Evolutionary conservation across 2,329 filamentous ascomycete genomes (phyloP).

Genomic region (Colletotrichum abscissum): DNA sequence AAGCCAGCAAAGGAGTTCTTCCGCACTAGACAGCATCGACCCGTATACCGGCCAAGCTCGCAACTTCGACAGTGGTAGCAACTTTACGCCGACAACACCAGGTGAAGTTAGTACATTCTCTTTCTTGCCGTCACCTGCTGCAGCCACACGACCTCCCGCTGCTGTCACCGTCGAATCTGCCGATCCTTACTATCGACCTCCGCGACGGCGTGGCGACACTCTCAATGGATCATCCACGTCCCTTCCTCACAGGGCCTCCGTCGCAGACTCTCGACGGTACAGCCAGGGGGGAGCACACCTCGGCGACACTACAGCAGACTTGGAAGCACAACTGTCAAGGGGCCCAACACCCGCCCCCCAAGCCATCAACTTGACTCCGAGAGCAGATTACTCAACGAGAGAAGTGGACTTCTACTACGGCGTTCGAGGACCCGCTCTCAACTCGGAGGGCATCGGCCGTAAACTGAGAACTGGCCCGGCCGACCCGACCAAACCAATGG

Average conservation of each 20-base stretch:
- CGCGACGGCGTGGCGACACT: conserved; percentile 75
- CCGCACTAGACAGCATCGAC: conserved; percentile 64
- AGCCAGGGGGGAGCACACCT: conserved; percentile 48
- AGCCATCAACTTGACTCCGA: conserved; percentile 61
- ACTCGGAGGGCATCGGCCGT: conserved; percentile 81
- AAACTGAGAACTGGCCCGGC: conserved; percentile 94
- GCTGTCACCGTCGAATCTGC: conserved; percentile 61
- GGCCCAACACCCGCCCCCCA: conserved; percentile 58
- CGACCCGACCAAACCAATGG: conserved; percentile 91
- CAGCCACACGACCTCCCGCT: conserved; percentile 54
- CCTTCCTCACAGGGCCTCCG: conserved; percentile 44
- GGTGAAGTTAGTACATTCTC: conserved; percentile 78
- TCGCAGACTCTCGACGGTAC: conserved; percentile 48
- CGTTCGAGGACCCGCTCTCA: conserved; percentile 87
- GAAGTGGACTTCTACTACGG: conserved; percentile 98
- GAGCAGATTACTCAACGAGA: conserved; percentile 89
- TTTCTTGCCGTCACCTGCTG: conserved; percentile 70
- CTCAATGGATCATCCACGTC: conserved; percentile 52
- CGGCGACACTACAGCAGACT: conserved; percentile 50
- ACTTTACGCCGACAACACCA: conserved; percentile 78
- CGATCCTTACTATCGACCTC: conserved; percentile 91
- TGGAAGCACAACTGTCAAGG: conserved; percentile 54
- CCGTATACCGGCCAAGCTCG: conserved; percentile 55
- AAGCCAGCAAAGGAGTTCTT: conserved; percentile 63
- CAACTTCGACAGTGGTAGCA: conserved; percentile 70